Conservation (phyloP, 495 filamentous ascomycete genomes). For the Aspergillus sparsus region DNA sequence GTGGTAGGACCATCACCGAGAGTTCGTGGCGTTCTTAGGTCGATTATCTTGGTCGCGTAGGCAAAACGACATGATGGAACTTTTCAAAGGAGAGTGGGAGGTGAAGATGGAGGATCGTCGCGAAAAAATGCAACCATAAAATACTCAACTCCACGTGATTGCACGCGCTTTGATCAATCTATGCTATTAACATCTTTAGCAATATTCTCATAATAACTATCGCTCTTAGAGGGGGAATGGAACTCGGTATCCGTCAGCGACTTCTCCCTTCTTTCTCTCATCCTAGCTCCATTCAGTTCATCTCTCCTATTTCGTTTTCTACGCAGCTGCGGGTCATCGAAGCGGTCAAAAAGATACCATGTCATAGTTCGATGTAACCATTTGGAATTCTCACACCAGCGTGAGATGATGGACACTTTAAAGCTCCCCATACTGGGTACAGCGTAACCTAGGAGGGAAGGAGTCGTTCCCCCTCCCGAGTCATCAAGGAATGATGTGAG, state of each 20-base stretch:
- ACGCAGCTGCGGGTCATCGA: background rate
- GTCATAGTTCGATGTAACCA: slow-evolving; percentile 12
- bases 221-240: too few relatives aligned
- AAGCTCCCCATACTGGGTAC: background rate
- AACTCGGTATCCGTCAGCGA: too few relatives aligned
- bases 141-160: slow-evolving; percentile 1
- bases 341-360: background rate
- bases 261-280: background rate
- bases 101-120: background rate
- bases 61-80: background rate
- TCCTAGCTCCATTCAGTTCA: background rate
- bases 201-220: too few relatives aligned
- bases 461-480: background rate
- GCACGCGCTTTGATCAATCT: background rate
- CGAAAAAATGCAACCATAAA: background rate
- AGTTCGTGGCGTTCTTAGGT: background rate
- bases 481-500: background rate
- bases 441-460: slow-evolving; percentile 4
- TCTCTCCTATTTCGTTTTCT: background rate
- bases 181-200: too few relatives aligned
- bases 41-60: too few relatives aligned
- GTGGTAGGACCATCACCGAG: background rate
- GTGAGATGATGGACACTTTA: background rate
- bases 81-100: background rate
- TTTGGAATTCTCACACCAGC: slow-evolving; percentile 2